These are phyloP conservation scores for Trichoderma koningii DNA, from an alignment of 2,329 filamentous ascomycete species.

Conservation along the genomic window DNA sequence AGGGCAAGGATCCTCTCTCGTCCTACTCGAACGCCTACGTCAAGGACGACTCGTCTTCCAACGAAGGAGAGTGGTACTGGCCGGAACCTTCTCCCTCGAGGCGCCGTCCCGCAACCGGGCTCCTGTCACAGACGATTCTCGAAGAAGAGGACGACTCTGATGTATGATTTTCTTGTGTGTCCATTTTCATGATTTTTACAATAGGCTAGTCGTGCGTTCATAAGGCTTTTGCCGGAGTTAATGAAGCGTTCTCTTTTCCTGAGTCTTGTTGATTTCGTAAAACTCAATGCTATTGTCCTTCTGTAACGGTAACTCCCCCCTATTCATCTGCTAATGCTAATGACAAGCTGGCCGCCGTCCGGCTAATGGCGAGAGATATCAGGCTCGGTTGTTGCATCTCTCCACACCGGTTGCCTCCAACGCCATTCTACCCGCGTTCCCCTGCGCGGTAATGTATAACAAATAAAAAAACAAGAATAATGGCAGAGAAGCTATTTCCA, in stretches of 20 bases:
- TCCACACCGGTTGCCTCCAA: not conserved
- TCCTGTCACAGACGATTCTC: constrained; percentile 68
- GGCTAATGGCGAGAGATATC: not conserved
- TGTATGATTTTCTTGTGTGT: constrained; percentile 27
- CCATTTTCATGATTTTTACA: not conserved
- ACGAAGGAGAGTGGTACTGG: constrained; percentile 45
- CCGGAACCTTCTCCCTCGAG: constrained; percentile 42
- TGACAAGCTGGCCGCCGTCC: not conserved
- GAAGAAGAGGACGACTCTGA: constrained; percentile 72
- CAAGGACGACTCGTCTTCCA: constrained; percentile 34
- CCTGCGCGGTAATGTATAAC: too few relatives aligned
- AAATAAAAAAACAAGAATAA: not conserved
- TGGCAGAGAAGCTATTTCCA: constrained; percentile 12
- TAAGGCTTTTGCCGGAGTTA: not conserved
- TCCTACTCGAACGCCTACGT: constrained; percentile 30
- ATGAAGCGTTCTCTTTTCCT: not conserved
- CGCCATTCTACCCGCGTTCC: not conserved
- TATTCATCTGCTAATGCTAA: not conserved
- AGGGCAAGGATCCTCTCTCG: constrained; percentile 28
- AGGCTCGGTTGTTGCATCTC: not conserved
- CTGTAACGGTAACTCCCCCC: not conserved
- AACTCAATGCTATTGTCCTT: not conserved
- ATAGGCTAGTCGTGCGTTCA: not conserved
- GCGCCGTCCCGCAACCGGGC: constrained; percentile 48
- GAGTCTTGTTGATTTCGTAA: not conserved